A percentile compares a stretch with the other conserved stretches of the same genome.
phyloP scores from a whole-genome alignment of 1,284 basidiomycete genomes.

The Polyporus tsugae region DNA sequence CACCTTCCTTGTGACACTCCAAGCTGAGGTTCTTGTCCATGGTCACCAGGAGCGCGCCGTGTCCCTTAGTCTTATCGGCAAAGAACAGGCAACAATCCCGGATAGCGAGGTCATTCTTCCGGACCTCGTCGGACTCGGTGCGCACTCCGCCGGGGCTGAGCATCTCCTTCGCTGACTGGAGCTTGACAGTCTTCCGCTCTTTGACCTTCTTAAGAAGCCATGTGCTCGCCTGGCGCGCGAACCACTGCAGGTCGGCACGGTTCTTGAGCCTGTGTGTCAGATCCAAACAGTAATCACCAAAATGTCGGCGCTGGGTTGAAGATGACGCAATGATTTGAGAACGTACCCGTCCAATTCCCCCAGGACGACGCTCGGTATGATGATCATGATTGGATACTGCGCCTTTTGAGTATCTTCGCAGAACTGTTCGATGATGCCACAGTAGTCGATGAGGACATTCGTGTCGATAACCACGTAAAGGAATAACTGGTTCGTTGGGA shows the following conservation, averaged over 20 bases:
- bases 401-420: constrained; percentile 63
- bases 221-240: constrained; percentile 72
- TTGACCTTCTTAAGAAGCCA: constrained; percentile 75
- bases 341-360: constrained; percentile 76
- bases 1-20: constrained; percentile 60
- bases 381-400: constrained; percentile 58
- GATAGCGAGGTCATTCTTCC: constrained; percentile 69
- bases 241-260: constrained; percentile 63
- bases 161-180: constrained; percentile 74
- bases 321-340: background rate
- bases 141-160: constrained; percentile 46
- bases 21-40: constrained; percentile 71
- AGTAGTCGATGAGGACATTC: constrained; percentile 72
- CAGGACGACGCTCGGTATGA: constrained; percentile 77
- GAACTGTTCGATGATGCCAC: constrained; percentile 69
- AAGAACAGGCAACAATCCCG: constrained; percentile 78
- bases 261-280: constrained; percentile 65
- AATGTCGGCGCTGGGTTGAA: background rate
- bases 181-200: constrained; percentile 63
- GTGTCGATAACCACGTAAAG: constrained; percentile 73
- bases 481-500: constrained; percentile 25
- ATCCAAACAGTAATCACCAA: background rate
- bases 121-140: constrained; percentile 25
- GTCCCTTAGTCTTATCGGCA: constrained; percentile 32
- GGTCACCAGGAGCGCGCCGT: constrained; percentile 58